Percentiles rank a stretch among this genome's conserved stretches.
Evolutionary conservation across 176 grass and related monocot genomes (phyloP).

Genomic region (Olyra latifolia): DNA sequence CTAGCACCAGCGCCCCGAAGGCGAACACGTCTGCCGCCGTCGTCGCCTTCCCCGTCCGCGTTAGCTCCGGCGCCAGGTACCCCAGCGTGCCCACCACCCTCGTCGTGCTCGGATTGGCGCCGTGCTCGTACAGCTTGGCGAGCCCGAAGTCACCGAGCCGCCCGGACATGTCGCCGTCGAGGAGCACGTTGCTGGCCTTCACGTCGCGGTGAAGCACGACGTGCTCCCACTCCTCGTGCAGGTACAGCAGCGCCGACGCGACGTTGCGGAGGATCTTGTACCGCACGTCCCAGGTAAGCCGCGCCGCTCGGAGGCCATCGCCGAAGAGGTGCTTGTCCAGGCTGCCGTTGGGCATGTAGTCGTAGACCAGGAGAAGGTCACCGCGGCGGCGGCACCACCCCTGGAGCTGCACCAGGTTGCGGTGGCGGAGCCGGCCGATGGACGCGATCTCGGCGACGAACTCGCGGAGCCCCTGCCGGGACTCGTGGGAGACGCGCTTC

Average conservation of each 20-base stretch:
- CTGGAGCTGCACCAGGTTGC: constrained; percentile 82
- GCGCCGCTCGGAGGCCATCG: constrained; percentile 1
- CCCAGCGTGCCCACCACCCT: constrained; percentile 79
- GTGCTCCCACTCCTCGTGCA: constrained; percentile 91
- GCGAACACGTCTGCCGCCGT: constrained; percentile 70
- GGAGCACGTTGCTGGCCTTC: constrained; percentile 80
- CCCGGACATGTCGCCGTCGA: constrained; percentile 69
- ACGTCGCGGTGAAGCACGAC: constrained; percentile 86
- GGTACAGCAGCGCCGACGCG: constrained; percentile 73
- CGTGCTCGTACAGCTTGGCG: constrained; percentile 85
- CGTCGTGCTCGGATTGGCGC: constrained; percentile 72
- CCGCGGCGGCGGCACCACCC: constrained; percentile 82
- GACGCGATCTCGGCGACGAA: constrained; percentile 85
- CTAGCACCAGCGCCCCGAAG: constrained; percentile 74
- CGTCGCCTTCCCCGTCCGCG: constrained; percentile 68
- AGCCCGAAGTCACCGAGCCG: constrained; percentile 78
- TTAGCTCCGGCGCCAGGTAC: constrained; percentile 81
- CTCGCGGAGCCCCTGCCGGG: constrained; percentile 69
- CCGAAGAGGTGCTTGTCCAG: constrained; percentile 71
- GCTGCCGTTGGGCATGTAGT: constrained; percentile 86
- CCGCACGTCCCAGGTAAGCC: constrained; percentile 52
- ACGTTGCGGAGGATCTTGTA: constrained; percentile 58
- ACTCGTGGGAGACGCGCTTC: constrained; percentile 79
- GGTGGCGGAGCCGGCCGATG: constrained; percentile 76
- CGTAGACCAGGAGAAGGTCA: constrained; percentile 82